Conservation (phyloP, 2,329 filamentous ascomycete species). For the Ceratocystis eucalypticola region DNA sequence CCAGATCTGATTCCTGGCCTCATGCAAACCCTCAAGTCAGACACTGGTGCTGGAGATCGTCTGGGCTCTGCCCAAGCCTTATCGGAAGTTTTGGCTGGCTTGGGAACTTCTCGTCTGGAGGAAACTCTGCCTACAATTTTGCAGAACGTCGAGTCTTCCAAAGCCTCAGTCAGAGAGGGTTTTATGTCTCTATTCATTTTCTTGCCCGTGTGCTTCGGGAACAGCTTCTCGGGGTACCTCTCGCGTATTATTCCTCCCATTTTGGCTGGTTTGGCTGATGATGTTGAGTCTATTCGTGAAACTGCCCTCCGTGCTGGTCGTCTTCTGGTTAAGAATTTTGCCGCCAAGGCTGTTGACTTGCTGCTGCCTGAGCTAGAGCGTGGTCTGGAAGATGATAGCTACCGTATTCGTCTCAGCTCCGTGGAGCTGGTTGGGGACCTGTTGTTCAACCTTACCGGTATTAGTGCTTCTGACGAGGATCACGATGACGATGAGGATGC, state of each 20-base stretch:
- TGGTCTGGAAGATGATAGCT: constrained; percentile 91
- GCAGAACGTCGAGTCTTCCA: constrained; percentile 86
- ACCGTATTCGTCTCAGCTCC: constrained; percentile 94
- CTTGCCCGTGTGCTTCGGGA: constrained; percentile 95
- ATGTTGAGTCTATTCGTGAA: constrained; percentile 90
- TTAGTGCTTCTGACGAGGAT: constrained; percentile 60
- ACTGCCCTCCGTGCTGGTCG: constrained; percentile 90
- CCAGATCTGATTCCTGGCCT: constrained; percentile 94
- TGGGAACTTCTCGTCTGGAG: constrained; percentile 83
- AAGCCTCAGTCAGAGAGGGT: constrained; percentile 81
- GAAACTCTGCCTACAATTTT: constrained; percentile 93
- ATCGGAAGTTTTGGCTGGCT: constrained; percentile 85
- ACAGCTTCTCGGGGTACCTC: constrained; percentile 93
- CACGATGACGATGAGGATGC: constrained; percentile 58
- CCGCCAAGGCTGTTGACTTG: constrained; percentile 84
- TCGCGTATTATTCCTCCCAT: constrained; percentile 93
- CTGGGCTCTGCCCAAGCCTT: constrained; percentile 93
- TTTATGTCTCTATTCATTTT: constrained; percentile 99
- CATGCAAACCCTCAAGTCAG: constrained; percentile 95
- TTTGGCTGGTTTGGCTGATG: constrained; percentile 83
- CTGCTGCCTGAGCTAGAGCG: constrained; percentile 89
- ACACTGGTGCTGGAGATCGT: constrained; percentile 89
- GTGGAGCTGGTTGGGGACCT: constrained; percentile 94
- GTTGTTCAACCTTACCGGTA: constrained; percentile 92
- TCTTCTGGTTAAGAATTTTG: constrained; percentile 95